phyloP scores from a whole-genome alignment of 306 rosid genomes.

The Fragaria vesca region DNA sequence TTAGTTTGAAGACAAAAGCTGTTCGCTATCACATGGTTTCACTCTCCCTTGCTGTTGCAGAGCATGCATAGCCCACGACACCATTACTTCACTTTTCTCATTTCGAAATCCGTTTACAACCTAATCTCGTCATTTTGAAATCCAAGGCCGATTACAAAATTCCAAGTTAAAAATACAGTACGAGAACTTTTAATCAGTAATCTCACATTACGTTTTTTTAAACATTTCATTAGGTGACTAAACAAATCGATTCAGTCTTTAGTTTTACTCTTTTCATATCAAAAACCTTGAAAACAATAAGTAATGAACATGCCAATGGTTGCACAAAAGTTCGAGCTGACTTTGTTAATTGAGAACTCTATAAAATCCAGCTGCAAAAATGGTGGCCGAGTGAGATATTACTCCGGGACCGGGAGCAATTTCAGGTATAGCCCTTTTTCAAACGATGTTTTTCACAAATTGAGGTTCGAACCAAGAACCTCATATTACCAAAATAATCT shows the following conservation, averaged over 20 bases:
- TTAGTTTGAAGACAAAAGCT: slow-evolving; percentile 33
- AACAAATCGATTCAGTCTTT: not conserved
- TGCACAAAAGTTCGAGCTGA: too few relatives aligned
- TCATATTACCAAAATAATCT: accelerated
- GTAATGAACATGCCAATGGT: too few relatives aligned
- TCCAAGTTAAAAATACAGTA: too few relatives aligned
- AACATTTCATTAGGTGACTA: too few relatives aligned
- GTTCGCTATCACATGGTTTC: slow-evolving; percentile 38
- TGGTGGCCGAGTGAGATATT: accelerated
- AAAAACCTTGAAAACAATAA: too few relatives aligned
- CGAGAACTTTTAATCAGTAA: too few relatives aligned
- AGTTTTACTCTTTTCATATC: too few relatives aligned
- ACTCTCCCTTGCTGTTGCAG: not conserved
- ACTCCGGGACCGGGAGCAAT: too few relatives aligned
- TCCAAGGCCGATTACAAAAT: not conserved
- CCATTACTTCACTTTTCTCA: slow-evolving; percentile 1
- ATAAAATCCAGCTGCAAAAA: too few relatives aligned
- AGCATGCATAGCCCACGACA: slow-evolving; percentile 23
- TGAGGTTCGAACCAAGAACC: too few relatives aligned
- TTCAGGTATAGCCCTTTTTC: accelerated
- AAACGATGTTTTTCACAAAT: accelerated
- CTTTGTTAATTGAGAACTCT: too few relatives aligned
- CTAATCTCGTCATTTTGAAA: slow-evolving; percentile 2
- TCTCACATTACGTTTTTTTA: too few relatives aligned
- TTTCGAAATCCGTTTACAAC: not conserved